Percentiles rank a stretch among this genome's conserved stretches.
These are phyloP conservation scores for Botrytis porri DNA, from an alignment of 2,329 filamentous ascomycete species.

Conservation along the genomic window DNA sequence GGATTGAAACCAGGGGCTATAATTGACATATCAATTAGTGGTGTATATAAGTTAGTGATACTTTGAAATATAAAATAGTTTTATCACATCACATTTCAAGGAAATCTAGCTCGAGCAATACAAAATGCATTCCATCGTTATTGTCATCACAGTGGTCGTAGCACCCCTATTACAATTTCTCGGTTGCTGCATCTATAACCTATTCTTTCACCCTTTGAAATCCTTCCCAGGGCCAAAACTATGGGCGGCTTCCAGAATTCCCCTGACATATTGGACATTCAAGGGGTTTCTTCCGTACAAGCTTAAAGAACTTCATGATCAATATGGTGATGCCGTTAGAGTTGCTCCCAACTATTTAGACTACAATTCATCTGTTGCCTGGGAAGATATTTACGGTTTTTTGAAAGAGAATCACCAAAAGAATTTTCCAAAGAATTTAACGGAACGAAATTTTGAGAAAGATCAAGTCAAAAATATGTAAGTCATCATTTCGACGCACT, in stretches of 20 bases:
- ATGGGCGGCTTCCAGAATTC: constrained; percentile 17
- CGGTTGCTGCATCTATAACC: constrained; percentile 18
- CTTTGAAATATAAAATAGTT: no score
- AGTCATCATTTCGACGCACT: background rate
- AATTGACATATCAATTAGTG: background rate
- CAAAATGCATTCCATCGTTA: background rate
- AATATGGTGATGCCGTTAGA: constrained; percentile 26
- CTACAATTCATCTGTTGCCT: constrained; percentile 21
- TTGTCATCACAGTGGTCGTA: background rate
- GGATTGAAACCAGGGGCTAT: background rate
- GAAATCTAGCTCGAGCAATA: no score
- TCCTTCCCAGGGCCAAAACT: constrained; percentile 23
- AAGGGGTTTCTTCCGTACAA: constrained; percentile 2
- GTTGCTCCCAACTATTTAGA: constrained; percentile 22
- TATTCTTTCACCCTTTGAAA: constrained; percentile 24
- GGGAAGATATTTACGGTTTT: constrained; percentile 22
- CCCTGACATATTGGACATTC: constrained; percentile 1
- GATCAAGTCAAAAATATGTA: background rate
- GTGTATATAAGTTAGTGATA: background rate
- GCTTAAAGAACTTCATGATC: constrained; percentile 20
- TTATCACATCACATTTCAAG: background rate
- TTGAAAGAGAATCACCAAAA: background rate
- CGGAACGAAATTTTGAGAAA: accelerated
- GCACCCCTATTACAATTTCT: background rate
- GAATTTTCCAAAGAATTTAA: constrained; percentile 6